Conservation (phyloP, 2,329 filamentous ascomycete genomes). For the Fusarium globosum region DNA sequence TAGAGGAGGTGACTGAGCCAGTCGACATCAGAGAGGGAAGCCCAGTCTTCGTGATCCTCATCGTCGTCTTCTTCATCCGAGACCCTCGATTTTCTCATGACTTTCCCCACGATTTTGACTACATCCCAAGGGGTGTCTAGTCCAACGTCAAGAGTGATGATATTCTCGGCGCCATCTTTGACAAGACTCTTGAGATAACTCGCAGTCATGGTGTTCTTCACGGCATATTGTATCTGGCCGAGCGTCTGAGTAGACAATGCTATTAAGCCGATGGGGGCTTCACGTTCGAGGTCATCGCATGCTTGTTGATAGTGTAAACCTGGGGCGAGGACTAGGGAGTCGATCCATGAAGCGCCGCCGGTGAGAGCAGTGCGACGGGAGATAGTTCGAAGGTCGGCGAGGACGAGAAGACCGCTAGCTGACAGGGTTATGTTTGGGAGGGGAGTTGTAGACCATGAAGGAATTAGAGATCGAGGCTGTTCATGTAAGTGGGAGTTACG, state of each 20-base stretch:
- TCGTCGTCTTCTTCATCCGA: constrained; percentile 21
- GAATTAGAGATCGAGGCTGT: constrained; percentile 47
- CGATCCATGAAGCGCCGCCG: constrained; percentile 67
- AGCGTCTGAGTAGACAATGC: constrained; percentile 38
- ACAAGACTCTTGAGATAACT: constrained; percentile 54
- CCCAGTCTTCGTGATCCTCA: constrained; percentile 37
- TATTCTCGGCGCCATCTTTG: constrained; percentile 27
- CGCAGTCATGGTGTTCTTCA: constrained; percentile 64
- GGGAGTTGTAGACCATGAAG: constrained; percentile 58
- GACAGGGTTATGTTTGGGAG: constrained; percentile 60
- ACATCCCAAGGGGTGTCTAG: constrained; percentile 37
- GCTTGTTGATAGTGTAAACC: constrained; percentile 71
- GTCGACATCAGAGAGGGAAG: constrained; percentile 51
- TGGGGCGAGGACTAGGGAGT: constrained; percentile 67
- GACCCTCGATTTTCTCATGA: constrained; percentile 9
- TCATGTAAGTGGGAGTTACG: not conserved
- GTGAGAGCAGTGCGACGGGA: constrained; percentile 66
- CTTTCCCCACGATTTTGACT: constrained; percentile 29
- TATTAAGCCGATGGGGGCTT: constrained; percentile 49
- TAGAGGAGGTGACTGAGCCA: constrained; percentile 63
- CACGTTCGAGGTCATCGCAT: constrained; percentile 61
- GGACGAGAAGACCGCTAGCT: constrained; percentile 65
- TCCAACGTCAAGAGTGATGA: constrained; percentile 47
- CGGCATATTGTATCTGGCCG: constrained; percentile 44
- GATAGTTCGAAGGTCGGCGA: constrained; percentile 68